These are phyloP conservation scores for Solanum okadae DNA, from an alignment of 257 asterid genomes.

Conservation along the genomic window DNA sequence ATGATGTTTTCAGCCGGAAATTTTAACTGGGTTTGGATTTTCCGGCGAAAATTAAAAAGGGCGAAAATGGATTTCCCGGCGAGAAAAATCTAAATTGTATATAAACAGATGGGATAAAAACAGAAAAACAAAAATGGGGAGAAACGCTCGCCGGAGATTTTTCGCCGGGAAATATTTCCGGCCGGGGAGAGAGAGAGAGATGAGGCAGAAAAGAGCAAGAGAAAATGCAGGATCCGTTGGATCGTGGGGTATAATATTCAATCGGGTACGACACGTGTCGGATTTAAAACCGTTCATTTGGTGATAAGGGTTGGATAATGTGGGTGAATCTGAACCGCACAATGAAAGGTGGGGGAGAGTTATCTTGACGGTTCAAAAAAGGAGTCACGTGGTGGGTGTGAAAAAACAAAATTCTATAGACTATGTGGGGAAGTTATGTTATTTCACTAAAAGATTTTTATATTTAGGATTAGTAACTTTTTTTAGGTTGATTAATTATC, in stretches of 20 bases:
- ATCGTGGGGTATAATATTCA: background rate
- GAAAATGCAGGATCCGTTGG: background rate
- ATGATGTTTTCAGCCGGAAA: background rate
- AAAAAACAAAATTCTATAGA: background rate
- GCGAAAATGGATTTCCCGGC: background rate
- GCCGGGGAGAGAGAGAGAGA: background rate
- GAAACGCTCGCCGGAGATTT: background rate
- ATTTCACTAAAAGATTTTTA: background rate
- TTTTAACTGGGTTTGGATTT: background rate
- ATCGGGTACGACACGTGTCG: background rate
- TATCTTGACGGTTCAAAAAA: background rate
- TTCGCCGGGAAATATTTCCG: background rate
- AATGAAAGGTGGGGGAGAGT: background rate
- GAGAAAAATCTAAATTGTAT: background rate
- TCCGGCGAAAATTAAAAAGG: background rate
- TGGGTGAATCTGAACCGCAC: background rate
- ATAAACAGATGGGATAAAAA: background rate
- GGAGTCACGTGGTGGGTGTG: background rate
- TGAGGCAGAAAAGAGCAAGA: background rate
- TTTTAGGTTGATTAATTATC: background rate
- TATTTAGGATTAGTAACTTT: background rate
- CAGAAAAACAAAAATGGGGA: background rate
- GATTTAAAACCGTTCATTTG: background rate
- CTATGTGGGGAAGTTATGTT: background rate
- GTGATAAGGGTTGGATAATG: background rate